Conservation (phyloP, 805 yeast genomes). For the Cephaloascus albidus region DNA sequence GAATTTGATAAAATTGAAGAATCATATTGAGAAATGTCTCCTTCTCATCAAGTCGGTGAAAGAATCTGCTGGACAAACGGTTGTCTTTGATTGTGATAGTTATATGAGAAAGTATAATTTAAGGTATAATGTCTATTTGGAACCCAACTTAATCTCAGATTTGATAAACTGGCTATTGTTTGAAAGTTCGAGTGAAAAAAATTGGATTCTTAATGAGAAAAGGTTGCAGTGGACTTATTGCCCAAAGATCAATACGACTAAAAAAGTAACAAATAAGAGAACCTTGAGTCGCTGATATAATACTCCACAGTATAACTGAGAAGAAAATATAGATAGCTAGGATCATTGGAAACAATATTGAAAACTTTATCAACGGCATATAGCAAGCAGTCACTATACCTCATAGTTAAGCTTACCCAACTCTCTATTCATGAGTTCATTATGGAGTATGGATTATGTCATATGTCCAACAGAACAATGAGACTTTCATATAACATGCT, state of each 20-base stretch:
- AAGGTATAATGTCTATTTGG: conserved; percentile 1
- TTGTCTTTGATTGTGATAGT: not conserved
- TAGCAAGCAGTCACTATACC: too few relatives aligned
- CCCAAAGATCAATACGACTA: not conserved
- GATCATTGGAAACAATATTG: too few relatives aligned
- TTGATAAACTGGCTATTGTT: conserved; percentile 2
- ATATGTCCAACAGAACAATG: too few relatives aligned
- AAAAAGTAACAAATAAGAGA: not conserved
- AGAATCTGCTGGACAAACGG: not conserved
- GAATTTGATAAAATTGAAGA: conserved; percentile 4
- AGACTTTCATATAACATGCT: too few relatives aligned
- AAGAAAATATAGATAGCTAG: too few relatives aligned
- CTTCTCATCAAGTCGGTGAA: not conserved
- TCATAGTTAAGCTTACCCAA: too few relatives aligned
- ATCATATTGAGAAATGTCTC: conserved; percentile 3
- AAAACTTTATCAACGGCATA: too few relatives aligned
- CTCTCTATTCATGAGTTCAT: too few relatives aligned
- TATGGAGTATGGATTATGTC: too few relatives aligned
- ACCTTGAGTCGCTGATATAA: too few relatives aligned
- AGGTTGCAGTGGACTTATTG: not conserved
- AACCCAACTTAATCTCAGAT: conserved; percentile 1
- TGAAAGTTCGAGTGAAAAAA: conserved; percentile 5
- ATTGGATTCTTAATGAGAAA: not conserved
- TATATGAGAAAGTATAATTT: not conserved
- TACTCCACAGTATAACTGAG: too few relatives aligned